These are phyloP conservation scores for Arthroderma uncinatum DNA, from an alignment of 2,329 filamentous ascomycete genomes.

Conservation along the genomic window DNA sequence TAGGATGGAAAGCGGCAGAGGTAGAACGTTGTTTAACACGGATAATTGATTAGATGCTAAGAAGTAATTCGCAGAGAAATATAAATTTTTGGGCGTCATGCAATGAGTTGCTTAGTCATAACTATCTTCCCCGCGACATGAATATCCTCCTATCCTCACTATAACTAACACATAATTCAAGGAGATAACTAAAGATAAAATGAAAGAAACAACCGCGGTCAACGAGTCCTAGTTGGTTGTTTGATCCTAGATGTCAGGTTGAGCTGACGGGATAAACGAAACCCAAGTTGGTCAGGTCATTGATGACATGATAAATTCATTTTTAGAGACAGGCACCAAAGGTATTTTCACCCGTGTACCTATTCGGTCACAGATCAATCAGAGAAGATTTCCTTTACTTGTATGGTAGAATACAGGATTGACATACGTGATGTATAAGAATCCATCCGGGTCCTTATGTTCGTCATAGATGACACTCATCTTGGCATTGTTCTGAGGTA, in stretches of 20 bases:
- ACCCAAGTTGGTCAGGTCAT: neutral
- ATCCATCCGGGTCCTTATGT: conserved; percentile 81
- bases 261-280: neutral
- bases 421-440: conserved; percentile 90
- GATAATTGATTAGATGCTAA: too few species aligned
- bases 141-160: too few species aligned
- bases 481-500: conserved; percentile 88
- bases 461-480: conserved; percentile 99
- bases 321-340: conserved; percentile 50
- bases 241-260: neutral
- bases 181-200: neutral
- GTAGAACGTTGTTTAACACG: neutral
- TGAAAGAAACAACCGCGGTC: neutral
- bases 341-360: conserved; percentile 97
- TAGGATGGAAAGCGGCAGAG: neutral
- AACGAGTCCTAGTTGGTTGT: neutral
- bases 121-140: too few species aligned
- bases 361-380: conserved; percentile 25
- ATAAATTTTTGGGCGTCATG: too few species aligned
- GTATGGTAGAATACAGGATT: neutral
- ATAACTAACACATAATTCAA: too few species aligned
- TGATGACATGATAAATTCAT: neutral
- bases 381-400: neutral
- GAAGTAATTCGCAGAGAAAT: too few species aligned
- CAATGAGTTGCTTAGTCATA: too few species aligned